phyloP scores from a whole-genome alignment of 768 basidiomycete species.

The Lepiota venenata region DNA sequence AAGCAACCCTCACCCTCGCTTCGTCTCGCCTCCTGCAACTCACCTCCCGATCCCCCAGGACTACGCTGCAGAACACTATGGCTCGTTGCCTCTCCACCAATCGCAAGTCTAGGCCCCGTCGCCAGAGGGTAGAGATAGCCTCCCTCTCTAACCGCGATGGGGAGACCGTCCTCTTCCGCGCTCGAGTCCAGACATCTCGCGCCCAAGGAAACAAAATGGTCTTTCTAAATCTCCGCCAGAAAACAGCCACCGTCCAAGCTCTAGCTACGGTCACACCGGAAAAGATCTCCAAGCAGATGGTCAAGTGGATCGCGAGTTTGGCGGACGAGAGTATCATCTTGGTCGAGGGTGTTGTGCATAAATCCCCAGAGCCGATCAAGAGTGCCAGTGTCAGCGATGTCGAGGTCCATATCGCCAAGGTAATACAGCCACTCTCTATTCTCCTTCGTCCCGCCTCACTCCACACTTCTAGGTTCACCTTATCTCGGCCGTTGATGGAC shows the following conservation, averaged over 20 bases:
- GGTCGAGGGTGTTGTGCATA: slow-evolving; percentile 80
- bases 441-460: background rate
- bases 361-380: slow-evolving; percentile 83
- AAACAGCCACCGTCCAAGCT: slow-evolving; percentile 83
- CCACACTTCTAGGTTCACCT: slow-evolving; percentile 64
- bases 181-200: slow-evolving; percentile 87
- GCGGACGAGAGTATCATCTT: slow-evolving; percentile 88
- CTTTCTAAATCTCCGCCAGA: slow-evolving; percentile 89
- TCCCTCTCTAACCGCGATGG: slow-evolving; percentile 65
- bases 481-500: slow-evolving; percentile 71
- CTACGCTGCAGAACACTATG: slow-evolving; percentile 77
- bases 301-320: slow-evolving; percentile 82
- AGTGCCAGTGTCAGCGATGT: slow-evolving; percentile 85
- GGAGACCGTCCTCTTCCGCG: slow-evolving; percentile 78
- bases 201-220: slow-evolving; percentile 95
- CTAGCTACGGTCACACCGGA: slow-evolving; percentile 68
- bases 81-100: slow-evolving; percentile 85
- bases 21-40: slow-evolving; percentile 11
- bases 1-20: slow-evolving; percentile 18
- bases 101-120: slow-evolving; percentile 74
- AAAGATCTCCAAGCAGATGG: slow-evolving; percentile 94
- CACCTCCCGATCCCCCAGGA: slow-evolving; percentile 45
- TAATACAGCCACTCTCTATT: slow-evolving; percentile 26
- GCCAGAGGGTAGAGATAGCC: slow-evolving; percentile 60
- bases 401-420: slow-evolving; percentile 84